Percentiles rank a stretch among this genome's conserved stretches.
Conservation (phyloP, 1,139 yeast genomes). For the Yamadazyma triangularis region DNA sequence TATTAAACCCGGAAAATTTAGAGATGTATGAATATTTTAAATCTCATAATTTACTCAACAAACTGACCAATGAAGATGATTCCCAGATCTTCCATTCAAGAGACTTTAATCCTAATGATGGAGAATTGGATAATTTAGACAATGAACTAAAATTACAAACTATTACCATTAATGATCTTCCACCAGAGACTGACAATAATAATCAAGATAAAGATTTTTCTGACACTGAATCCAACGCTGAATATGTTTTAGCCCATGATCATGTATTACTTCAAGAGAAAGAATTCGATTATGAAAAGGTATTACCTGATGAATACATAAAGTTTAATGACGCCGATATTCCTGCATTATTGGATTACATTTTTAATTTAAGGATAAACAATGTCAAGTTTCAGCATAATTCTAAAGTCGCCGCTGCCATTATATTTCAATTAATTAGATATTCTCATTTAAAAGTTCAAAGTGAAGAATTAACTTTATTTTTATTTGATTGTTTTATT, state of each 20-base stretch:
- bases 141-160: slow-evolving; percentile 48
- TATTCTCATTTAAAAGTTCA: slow-evolving; percentile 56
- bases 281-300: slow-evolving; percentile 44
- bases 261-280: slow-evolving; percentile 24
- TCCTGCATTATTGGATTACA: slow-evolving; percentile 52
- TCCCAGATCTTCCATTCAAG: slow-evolving; percentile 15
- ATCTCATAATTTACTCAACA: slow-evolving; percentile 37
- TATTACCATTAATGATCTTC: slow-evolving; percentile 23
- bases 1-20: slow-evolving; percentile 28
- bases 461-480: slow-evolving; percentile 51
- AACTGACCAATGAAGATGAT: slow-evolving; percentile 10
- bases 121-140: slow-evolving; percentile 36
- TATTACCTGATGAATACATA: slow-evolving; percentile 45
- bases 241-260: slow-evolving; percentile 20
- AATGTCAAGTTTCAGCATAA: slow-evolving; percentile 40
- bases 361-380: slow-evolving; percentile 39
- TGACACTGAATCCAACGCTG: slow-evolving; percentile 14
- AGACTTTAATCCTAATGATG: slow-evolving; percentile 23
- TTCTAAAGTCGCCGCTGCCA: slow-evolving; percentile 63
- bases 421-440: slow-evolving; percentile 61
- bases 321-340: slow-evolving; percentile 67
- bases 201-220: slow-evolving; percentile 24
- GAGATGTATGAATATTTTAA: slow-evolving; percentile 36
- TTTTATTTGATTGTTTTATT: slow-evolving; percentile 55
- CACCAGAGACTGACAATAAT: slow-evolving; percentile 20